Percentiles rank a stretch among this genome's conserved stretches.
phyloP scores from a whole-genome alignment of 805 yeast species.

The Maudiozyma saulgeensis region DNA sequence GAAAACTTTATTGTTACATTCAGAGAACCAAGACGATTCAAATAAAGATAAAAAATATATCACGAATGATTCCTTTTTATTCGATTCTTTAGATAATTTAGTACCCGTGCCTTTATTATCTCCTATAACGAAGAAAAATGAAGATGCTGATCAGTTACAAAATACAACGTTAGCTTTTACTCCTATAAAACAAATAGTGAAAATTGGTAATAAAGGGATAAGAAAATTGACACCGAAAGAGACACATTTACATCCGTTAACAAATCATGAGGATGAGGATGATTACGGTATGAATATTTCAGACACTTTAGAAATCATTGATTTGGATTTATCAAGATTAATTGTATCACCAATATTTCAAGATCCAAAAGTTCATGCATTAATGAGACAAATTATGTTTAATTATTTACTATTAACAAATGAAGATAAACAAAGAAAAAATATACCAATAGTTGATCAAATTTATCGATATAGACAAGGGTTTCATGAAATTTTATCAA shows the following conservation, averaged over 20 bases:
- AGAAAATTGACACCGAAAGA: slow-evolving; percentile 20
- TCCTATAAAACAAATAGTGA: not conserved
- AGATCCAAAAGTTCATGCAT: slow-evolving; percentile 11
- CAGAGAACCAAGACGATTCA: slow-evolving; percentile 4
- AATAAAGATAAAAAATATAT: not conserved
- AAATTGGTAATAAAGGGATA: slow-evolving; percentile 7
- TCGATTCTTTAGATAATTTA: not conserved
- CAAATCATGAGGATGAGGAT: not conserved
- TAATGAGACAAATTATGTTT: slow-evolving; percentile 21
- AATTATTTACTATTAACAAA: slow-evolving; percentile 11
- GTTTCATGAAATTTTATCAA: slow-evolving; percentile 25
- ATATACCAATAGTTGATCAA: not conserved
- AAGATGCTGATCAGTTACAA: no score
- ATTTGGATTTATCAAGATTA: slow-evolving; percentile 23
- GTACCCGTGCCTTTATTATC: not conserved
- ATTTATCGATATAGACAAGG: slow-evolving; percentile 23
- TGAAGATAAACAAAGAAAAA: not conserved
- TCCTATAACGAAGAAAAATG: not conserved
- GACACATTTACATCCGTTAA: slow-evolving; percentile 8
- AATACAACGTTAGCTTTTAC: no score
- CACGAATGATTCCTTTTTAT: not conserved
- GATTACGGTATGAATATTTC: slow-evolving; percentile 10
- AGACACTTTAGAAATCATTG: slow-evolving; percentile 23
- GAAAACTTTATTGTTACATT: slow-evolving; percentile 19
- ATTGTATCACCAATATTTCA: slow-evolving; percentile 18